These are phyloP conservation scores for Fusarium sp. DNA, from an alignment of 2,329 filamentous ascomycete species.

Conservation along the genomic window DNA sequence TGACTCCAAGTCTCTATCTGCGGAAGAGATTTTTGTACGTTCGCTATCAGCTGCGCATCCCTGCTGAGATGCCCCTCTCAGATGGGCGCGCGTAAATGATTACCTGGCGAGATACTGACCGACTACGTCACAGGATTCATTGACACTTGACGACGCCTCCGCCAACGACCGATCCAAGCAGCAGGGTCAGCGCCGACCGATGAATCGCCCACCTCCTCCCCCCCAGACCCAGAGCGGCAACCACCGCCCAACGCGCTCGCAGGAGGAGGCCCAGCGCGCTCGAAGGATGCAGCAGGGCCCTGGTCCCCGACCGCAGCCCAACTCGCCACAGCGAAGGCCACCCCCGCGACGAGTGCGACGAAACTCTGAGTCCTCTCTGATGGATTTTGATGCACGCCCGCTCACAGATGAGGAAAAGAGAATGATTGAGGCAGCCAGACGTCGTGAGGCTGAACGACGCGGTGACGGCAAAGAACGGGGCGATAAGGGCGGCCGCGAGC, in stretches of 20 bases:
- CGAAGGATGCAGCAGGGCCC: slow-evolving; percentile 55
- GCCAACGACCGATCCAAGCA: slow-evolving; percentile 52
- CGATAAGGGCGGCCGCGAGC: slow-evolving; percentile 48
- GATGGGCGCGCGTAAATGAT: neutral
- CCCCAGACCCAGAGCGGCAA: slow-evolving; percentile 39
- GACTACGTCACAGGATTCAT: slow-evolving; percentile 66
- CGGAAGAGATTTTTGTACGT: slow-evolving; percentile 82
- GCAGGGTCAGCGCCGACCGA: slow-evolving; percentile 54
- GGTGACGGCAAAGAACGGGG: slow-evolving; percentile 40
- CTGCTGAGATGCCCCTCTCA: neutral
- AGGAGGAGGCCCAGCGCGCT: slow-evolving; percentile 71
- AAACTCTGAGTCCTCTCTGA: slow-evolving; percentile 83
- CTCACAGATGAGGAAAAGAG: slow-evolving; percentile 66
- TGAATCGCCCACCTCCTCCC: slow-evolving; percentile 48
- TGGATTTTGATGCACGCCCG: slow-evolving; percentile 67
- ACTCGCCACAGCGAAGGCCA: slow-evolving; percentile 48
- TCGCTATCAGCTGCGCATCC: neutral
- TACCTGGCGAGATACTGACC: slow-evolving; percentile 1
- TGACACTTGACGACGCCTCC: slow-evolving; percentile 73
- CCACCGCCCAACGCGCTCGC: slow-evolving; percentile 74
- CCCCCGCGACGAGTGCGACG: slow-evolving; percentile 66
- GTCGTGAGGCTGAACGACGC: slow-evolving; percentile 43
- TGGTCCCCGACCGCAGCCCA: slow-evolving; percentile 48
- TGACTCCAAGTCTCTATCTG: slow-evolving; percentile 61
- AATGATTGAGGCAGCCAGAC: slow-evolving; percentile 51